A percentile compares a stretch with the other conserved stretches of the same genome.
phyloP scores from a whole-genome alignment of 441 rosid genomes.

The Omphalea diandra region DNA sequence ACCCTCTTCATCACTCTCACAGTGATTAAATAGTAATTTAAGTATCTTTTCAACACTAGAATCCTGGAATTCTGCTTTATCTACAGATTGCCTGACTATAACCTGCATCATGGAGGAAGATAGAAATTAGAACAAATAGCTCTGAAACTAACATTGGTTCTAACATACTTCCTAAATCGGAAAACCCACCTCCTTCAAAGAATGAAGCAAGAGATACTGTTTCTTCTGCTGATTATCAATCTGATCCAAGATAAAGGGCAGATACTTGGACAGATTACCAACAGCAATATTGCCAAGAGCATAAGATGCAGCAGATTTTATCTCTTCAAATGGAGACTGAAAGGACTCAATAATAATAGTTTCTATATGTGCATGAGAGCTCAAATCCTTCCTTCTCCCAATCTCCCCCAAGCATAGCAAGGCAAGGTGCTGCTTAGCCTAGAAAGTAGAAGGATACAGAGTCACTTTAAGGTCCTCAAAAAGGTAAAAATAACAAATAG shows the following conservation, averaged over 20 bases:
- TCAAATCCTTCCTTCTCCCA: slow-evolving; percentile 95
- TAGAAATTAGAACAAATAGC: slow-evolving; percentile 3
- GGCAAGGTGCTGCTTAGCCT: slow-evolving; percentile 97
- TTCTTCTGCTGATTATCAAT: slow-evolving; percentile 99
- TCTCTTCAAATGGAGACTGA: slow-evolving; percentile 99
- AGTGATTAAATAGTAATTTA: slow-evolving; percentile 82
- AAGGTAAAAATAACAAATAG: neutral
- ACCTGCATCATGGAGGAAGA: slow-evolving; percentile 50
- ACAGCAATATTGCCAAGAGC: slow-evolving; percentile 99
- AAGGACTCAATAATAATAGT: slow-evolving; percentile 93
- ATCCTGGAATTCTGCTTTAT: slow-evolving; percentile 92
- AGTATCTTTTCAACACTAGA: slow-evolving; percentile 93
- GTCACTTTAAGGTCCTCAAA: slow-evolving; percentile 9
- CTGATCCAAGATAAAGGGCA: slow-evolving; percentile 98
- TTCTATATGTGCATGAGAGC: slow-evolving; percentile 80
- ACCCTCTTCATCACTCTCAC: slow-evolving; percentile 99
- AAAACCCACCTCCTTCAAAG: slow-evolving; percentile 86
- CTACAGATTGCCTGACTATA: slow-evolving; percentile 95
- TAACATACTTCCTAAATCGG: slow-evolving; percentile 19
- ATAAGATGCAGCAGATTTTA: slow-evolving; percentile 97
- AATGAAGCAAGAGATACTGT: slow-evolving; percentile 95
- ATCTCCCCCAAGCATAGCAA: slow-evolving; percentile 96
- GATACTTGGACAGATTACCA: slow-evolving; percentile 88
- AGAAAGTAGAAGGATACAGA: slow-evolving; percentile 21
- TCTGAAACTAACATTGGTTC: slow-evolving; percentile 8